These are phyloP conservation scores for Trichoderma sp. DNA, from an alignment of 2,329 filamentous ascomycete species.

Conservation along the genomic window DNA sequence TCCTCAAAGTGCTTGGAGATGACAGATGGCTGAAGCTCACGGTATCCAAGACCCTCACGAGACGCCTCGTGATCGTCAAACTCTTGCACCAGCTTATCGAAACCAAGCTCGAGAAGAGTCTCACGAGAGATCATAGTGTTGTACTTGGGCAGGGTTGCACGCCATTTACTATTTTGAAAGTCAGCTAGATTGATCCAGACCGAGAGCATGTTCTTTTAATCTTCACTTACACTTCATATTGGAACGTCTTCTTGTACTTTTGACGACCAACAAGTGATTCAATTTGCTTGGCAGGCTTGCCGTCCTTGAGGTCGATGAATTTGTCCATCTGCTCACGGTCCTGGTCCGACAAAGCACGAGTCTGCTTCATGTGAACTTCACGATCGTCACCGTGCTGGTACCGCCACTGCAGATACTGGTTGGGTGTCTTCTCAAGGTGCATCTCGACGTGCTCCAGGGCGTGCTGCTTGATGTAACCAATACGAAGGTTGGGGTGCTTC, in stretches of 20 bases:
- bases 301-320: constrained; percentile 81
- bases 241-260: constrained; percentile 99
- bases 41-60: constrained; percentile 96
- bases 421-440: constrained; percentile 98
- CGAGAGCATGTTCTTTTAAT: neutral
- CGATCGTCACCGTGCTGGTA: constrained; percentile 97
- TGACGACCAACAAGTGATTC: constrained; percentile 93
- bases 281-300: constrained; percentile 74
- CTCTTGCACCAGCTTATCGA: constrained; percentile 92
- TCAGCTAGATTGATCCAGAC: neutral
- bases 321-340: constrained; percentile 93
- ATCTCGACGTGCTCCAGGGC: constrained; percentile 98
- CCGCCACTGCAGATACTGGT: constrained; percentile 98
- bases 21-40: constrained; percentile 86
- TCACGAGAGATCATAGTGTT: constrained; percentile 94
- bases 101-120: constrained; percentile 82
- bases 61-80: constrained; percentile 99
- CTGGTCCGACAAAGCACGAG: constrained; percentile 80
- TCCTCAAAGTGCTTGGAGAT: constrained; percentile 99
- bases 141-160: constrained; percentile 83
- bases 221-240: constrained; percentile 82
- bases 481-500: constrained; percentile 98
- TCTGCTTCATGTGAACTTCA: constrained; percentile 97
- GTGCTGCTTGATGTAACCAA: constrained; percentile 99
- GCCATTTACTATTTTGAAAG: constrained; percentile 72